These are phyloP conservation scores for Aspergillus transmontanensis DNA, from an alignment of 2,329 filamentous ascomycete genomes.

Conservation along the genomic window DNA sequence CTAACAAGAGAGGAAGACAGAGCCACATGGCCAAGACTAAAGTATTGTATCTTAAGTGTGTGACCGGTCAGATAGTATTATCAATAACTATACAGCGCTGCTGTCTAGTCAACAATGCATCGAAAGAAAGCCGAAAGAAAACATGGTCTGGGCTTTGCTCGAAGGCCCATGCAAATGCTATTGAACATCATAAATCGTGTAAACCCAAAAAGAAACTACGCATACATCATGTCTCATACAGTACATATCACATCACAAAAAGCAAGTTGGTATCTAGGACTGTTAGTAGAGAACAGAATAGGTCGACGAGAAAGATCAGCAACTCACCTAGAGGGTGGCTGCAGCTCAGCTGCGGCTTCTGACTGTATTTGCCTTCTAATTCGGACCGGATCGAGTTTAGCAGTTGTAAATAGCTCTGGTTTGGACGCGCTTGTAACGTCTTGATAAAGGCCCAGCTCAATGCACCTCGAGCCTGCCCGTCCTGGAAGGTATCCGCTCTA, in stretches of 20 bases:
- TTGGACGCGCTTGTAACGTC: slow-evolving; percentile 82
- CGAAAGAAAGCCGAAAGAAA: background rate
- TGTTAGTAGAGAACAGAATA: slow-evolving; percentile 6
- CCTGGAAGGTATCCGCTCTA: slow-evolving; percentile 88
- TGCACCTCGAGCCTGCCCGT: slow-evolving; percentile 85
- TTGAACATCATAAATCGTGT: background rate
- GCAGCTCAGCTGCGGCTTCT: slow-evolving; percentile 95
- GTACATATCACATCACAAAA: slow-evolving; percentile 62
- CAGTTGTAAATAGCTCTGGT: slow-evolving; percentile 92
- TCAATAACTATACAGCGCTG: background rate
- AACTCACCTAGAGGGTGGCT: slow-evolving; percentile 89
- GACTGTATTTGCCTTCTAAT: slow-evolving; percentile 81
- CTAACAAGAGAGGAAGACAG: too few relatives aligned
- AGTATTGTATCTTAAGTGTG: too few relatives aligned
- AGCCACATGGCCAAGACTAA: too few relatives aligned
- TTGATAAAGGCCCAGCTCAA: slow-evolving; percentile 98
- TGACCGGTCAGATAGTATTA: background rate
- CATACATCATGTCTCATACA: slow-evolving; percentile 9
- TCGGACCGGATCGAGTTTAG: slow-evolving; percentile 93
- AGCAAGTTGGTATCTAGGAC: slow-evolving; percentile 62
- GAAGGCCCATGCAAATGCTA: background rate
- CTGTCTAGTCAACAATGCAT: background rate
- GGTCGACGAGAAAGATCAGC: background rate
- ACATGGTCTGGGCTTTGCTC: background rate
- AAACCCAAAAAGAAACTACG: background rate